Base-by-base conservation (phyloP, 2,329 filamentous ascomycete genomes). In the Aspergillus ustus region DNA sequence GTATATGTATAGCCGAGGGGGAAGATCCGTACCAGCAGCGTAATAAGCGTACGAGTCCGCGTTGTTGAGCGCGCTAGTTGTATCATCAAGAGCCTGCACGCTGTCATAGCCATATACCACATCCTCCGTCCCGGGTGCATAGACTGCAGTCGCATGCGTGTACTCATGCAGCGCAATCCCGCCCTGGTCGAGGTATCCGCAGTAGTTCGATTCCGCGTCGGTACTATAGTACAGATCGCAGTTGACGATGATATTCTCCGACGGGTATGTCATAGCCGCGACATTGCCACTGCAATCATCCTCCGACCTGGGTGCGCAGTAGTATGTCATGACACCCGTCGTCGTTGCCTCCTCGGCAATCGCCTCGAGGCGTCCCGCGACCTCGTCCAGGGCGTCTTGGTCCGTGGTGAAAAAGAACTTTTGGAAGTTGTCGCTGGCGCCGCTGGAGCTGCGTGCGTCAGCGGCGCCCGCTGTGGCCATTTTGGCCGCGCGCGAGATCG, bases 31-130 rank as follows among this genome's bases (percentile, higher is more conserved):
- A 40, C 34, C 57, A 7, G 57, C 54, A 28, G 58, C 59, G 49
- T 66, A 66, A 20, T 60, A 66, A 5, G 64, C 64, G n/a, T 55
- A 64, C 1, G 64, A 58, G 52, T 66, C 64, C 0, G 64, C 64
- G 15, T 64, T 64, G 4, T 60, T 60, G 31, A 54, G 29, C 19
- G 64, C 64, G 11, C 57, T 60, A 1, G 28, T 7, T 2, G 59
- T 62, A 29, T 51, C 53, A 29, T 51, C 53, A 22, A 66, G 29
- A 15, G 31, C 25, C 34, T 64, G 45, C 0, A 64, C 62, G 8
- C 37, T 34, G 3, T 62, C 55, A 20, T 59, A 55, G 3, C 64
- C 64, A 13, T 66, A 66, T 7, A 49, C 57, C 3, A 66, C 28
- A 22, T 66, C 64, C 17, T 66, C 64, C 1, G 64, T 64, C 4